Evolutionary conservation across 2,329 filamentous ascomycete species (phyloP), one percentile per base, ranked within the genome.

Genomic region (Seiridium cupressi): DNA sequence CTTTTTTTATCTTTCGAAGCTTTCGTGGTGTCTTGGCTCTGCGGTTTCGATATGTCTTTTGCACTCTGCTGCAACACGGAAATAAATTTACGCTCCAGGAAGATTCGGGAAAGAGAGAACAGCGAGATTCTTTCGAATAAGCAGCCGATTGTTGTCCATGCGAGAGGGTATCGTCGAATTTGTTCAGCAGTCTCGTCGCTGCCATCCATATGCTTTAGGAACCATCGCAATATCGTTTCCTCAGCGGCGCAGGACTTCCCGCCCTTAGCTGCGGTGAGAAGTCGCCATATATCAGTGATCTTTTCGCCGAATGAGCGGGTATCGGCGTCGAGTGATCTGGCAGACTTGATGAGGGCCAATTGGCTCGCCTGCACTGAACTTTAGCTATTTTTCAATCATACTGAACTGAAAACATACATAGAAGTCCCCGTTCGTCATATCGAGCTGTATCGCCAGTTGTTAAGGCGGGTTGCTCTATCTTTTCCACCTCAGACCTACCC

Each of bases 1-100:
- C 81, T 76, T 70, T 86, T 86, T 60, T 73, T 72, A 5, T 77
- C 71, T 46, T 62, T 70, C 26, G 62, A 60, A 18, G 70, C 65
- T 61, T 68, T 70, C 36, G 68, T 65, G 3, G 66, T 63, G 34
- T 51, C 54, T 55, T 42, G 61, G n/a, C 36, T 64, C 57, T 61
- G 65, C 8, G 76, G 69, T 3, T 67, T 70, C 1, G 80, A 79
- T 44, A 84, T 65, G 32, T 92, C 89, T 53, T 84, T 80, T 53
- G 93, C 74, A 0, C 88, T 85, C 66, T 86, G 83, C 66, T 88
- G 85, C 47, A 96, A 72, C 8, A 92, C 83, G 1, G 76, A 74
- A 40, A 90, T 75, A 57, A 96, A 91, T 51, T 85, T 83, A 60
- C 88, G 81, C 60, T 93, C 88, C 31, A 85, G 87, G 5, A 96